Evolutionary conservation across 2,329 filamentous ascomycete genomes (phyloP).

Genomic region (Rhynchosporium agropyri): DNA sequence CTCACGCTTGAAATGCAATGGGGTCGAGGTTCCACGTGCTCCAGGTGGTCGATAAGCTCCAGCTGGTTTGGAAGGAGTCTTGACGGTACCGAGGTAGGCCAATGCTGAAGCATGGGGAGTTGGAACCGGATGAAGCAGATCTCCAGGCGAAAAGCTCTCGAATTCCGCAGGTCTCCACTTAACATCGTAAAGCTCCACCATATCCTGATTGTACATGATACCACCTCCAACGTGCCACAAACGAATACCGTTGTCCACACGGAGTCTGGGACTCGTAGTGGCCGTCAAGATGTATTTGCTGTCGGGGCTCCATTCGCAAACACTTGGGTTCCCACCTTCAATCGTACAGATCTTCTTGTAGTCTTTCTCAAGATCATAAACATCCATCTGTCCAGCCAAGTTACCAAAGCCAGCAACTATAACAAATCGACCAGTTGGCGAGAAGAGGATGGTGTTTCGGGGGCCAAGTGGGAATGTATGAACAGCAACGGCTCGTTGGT

Average conservation of each 20-base stretch:
- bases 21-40: conserved; percentile 84
- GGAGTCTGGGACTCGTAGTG: conserved; percentile 92
- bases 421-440: conserved; percentile 88
- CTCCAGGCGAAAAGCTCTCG: conserved; percentile 60
- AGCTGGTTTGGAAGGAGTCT: conserved; percentile 95
- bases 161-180: conserved; percentile 78
- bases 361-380: conserved; percentile 95
- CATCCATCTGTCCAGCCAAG: conserved; percentile 94
- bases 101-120: conserved; percentile 80
- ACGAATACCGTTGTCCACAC: conserved; percentile 95
- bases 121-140: conserved; percentile 75
- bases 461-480: conserved; percentile 86
- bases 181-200: conserved; percentile 91
- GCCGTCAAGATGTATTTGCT: conserved; percentile 94
- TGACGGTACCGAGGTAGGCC: conserved; percentile 80
- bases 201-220: conserved; percentile 94
- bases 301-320: conserved; percentile 97
- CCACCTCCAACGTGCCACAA: conserved; percentile 89
- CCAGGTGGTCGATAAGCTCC: conserved; percentile 95
- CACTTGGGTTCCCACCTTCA: conserved; percentile 91
- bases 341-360: conserved; percentile 91
- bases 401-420: conserved; percentile 97
- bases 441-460: conserved; percentile 94
- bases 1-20: conserved; percentile 94
- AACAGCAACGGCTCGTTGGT: conserved; percentile 77